Evolutionary conservation across 1,284 basidiomycete genomes (phyloP).

Genomic region (Pseudozyma tsukubaensis): DNA sequence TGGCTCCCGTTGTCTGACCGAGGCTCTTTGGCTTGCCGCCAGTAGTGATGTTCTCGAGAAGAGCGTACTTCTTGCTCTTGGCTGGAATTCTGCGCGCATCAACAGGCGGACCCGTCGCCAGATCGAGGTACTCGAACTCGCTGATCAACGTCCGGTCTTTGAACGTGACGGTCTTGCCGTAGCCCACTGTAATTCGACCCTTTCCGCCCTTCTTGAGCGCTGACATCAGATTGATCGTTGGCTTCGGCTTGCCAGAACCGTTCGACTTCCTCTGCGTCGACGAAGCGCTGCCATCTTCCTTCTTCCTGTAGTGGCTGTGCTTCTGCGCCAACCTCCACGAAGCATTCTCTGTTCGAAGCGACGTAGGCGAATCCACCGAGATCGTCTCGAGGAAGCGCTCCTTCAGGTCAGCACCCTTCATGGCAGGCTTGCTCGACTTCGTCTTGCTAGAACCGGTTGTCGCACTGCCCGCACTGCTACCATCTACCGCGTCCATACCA

Average conservation of each 20-base stretch:
- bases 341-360: constrained; percentile 60
- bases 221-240: constrained; percentile 63
- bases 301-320: constrained; percentile 55
- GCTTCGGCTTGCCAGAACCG: constrained; percentile 37
- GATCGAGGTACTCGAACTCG: constrained; percentile 71
- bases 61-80: constrained; percentile 68
- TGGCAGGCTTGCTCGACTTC: constrained; percentile 31
- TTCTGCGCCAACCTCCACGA: constrained; percentile 62
- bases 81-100: constrained; percentile 68
- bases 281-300: constrained; percentile 33
- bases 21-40: constrained; percentile 69
- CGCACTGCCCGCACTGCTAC: background rate
- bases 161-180: constrained; percentile 71
- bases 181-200: constrained; percentile 70
- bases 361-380: constrained; percentile 65
- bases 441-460: constrained; percentile 11
- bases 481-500: constrained; percentile 16
- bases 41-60: constrained; percentile 70
- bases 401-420: constrained; percentile 64
- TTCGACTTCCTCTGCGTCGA: constrained; percentile 33
- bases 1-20: constrained; percentile 59
- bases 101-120: constrained; percentile 71
- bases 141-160: constrained; percentile 71
- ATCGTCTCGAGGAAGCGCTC: constrained; percentile 73
- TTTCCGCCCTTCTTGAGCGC: constrained; percentile 71